Evolutionary conservation across 306 rosid species (phyloP).

Genomic region (Dalbergia cultrata): DNA sequence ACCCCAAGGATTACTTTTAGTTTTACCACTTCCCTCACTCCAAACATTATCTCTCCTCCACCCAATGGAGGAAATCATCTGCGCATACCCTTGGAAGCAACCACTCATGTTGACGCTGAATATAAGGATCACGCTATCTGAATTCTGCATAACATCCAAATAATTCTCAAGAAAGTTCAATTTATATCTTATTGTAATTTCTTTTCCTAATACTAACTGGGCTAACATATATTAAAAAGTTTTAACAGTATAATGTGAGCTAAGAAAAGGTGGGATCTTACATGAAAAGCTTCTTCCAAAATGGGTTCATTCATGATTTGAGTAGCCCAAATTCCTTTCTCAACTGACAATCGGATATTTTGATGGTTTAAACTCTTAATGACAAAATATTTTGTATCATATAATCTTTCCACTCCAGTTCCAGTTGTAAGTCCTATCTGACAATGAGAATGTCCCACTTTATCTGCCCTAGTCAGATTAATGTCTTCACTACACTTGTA

Average conservation of each 20-base stretch:
- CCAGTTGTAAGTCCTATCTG: constrained; percentile 50
- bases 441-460: constrained; percentile 50
- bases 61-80: constrained; percentile 82
- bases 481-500: constrained; percentile 58
- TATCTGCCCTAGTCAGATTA: constrained; percentile 55
- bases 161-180: constrained; percentile 48
- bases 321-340: constrained; percentile 94
- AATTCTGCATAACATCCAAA: constrained; percentile 72
- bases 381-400: constrained; percentile 64
- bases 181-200: neutral
- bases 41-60: constrained; percentile 80
- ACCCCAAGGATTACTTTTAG: constrained; percentile 82
- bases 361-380: constrained; percentile 81
- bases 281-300: constrained; percentile 84
- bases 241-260: constrained; percentile 34
- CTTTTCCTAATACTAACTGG: neutral
- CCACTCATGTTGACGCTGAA: constrained; percentile 92
- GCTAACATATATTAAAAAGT: constrained; percentile 16
- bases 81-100: constrained; percentile 87
- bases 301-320: constrained; percentile 82
- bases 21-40: constrained; percentile 72
- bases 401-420: constrained; percentile 54
- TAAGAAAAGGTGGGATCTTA: constrained; percentile 52
- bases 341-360: constrained; percentile 67
- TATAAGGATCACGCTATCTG: constrained; percentile 72